phyloP scores from a whole-genome alignment of 2,329 filamentous ascomycete species.

The Exophiala sideris region DNA sequence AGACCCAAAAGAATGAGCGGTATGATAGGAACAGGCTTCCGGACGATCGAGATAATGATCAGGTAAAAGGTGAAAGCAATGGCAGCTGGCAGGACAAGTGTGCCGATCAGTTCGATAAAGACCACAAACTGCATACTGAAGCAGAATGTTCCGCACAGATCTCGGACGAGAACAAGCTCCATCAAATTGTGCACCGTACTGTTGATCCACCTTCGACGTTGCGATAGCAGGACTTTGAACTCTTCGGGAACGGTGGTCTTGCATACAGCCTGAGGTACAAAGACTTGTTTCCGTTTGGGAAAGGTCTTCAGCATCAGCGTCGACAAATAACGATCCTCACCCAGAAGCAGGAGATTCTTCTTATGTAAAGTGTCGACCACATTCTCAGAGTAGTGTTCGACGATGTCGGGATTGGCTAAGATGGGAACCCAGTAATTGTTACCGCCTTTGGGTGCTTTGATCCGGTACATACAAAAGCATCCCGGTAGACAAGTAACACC shows the following conservation, averaged over 20 bases:
- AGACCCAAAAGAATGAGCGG: slow-evolving; percentile 83
- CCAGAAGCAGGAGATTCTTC: slow-evolving; percentile 88
- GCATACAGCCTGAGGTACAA: slow-evolving; percentile 97
- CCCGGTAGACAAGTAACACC: slow-evolving; percentile 98
- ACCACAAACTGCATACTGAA: slow-evolving; percentile 99
- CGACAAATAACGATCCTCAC: slow-evolving; percentile 91
- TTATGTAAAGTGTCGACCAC: slow-evolving; percentile 97
- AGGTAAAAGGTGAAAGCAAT: slow-evolving; percentile 98
- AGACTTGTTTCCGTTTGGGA: slow-evolving; percentile 97
- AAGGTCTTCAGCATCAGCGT: slow-evolving; percentile 98
- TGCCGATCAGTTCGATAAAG: slow-evolving; percentile 91
- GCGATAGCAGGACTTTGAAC: slow-evolving; percentile 88
- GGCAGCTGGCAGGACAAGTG: slow-evolving; percentile 88
- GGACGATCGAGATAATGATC: slow-evolving; percentile 80
- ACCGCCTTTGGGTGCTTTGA: slow-evolving; percentile 96
- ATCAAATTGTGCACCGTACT: slow-evolving; percentile 98
- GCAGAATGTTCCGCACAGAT: slow-evolving; percentile 97
- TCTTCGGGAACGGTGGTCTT: slow-evolving; percentile 94
- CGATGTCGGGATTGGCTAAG: slow-evolving; percentile 94
- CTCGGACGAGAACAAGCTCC: slow-evolving; percentile 91
- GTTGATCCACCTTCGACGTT: slow-evolving; percentile 98
- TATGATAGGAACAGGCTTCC: slow-evolving; percentile 75
- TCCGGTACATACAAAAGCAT: slow-evolving; percentile 99
- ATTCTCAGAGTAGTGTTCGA: slow-evolving; percentile 99
- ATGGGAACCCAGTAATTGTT: slow-evolving; percentile 99